Conservation (phyloP, 2,329 filamentous ascomycete species). For the Neobulgaria alba region DNA sequence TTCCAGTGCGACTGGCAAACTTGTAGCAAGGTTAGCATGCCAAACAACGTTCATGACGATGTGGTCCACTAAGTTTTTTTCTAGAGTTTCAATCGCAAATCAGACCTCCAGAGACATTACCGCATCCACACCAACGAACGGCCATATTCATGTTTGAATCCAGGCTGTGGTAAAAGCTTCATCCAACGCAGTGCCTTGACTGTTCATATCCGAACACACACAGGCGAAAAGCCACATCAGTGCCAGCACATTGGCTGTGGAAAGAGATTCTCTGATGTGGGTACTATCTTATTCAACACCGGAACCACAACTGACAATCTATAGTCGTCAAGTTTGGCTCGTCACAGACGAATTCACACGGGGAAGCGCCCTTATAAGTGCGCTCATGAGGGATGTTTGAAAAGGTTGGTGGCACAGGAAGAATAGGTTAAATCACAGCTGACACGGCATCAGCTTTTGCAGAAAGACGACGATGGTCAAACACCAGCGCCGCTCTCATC, state of each 20-base stretch:
- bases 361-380: constrained; percentile 62
- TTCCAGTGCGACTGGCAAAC: constrained; percentile 56
- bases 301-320: constrained; percentile 10
- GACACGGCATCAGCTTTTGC: constrained; percentile 47
- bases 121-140: constrained; percentile 65
- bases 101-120: constrained; percentile 61
- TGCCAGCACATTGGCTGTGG: constrained; percentile 58
- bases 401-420: constrained; percentile 23
- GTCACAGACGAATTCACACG: constrained; percentile 61
- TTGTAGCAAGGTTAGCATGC: constrained; percentile 47
- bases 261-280: constrained; percentile 60
- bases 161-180: constrained; percentile 60
- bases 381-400: constrained; percentile 34
- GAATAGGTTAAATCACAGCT: constrained; percentile 11
- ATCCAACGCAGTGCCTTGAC: constrained; percentile 63
- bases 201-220: constrained; percentile 63
- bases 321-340: constrained; percentile 30
- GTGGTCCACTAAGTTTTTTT: not conserved
- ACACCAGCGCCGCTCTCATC: constrained; percentile 54
- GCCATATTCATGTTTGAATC: constrained; percentile 52
- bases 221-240: constrained; percentile 62
- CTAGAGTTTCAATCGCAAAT: constrained; percentile 65
- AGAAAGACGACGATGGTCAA: constrained; percentile 66
- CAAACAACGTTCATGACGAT: not conserved
- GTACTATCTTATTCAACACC: not conserved